Evolutionary conservation across 805 yeast species (phyloP), one percentile per base, ranked within the genome.

Genomic region (Candida taoyuanica): DNA sequence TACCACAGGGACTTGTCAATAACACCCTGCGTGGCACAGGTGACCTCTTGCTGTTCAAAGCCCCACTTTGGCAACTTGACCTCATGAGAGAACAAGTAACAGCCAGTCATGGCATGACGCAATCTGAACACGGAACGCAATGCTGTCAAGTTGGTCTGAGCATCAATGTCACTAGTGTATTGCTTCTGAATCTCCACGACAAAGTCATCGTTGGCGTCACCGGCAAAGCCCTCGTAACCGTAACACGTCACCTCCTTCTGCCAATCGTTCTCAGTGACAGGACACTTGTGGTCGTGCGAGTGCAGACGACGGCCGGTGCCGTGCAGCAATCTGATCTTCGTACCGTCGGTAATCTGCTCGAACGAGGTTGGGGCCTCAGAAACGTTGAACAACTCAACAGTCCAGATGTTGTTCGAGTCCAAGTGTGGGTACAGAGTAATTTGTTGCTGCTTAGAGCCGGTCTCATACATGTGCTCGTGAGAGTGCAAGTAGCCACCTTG

Each of bases 191-290:
- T 80, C 58, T 84, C 91, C 43, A 85, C 79, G 45, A 79, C 61
- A 62, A 84, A 85, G 58, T 84, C 89, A 63, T 85, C 95, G 60
- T 85, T 85, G 39, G 87, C 81, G 63, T 85, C 93, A 61, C 94
- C 95, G 18, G 56, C 77, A 51, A 83, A 85, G 4, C 85, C 87
- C 31, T 78, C 81, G 52, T 57, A 79, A 17, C 95, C 95, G 58
- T 85, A 85, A 62, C 80, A 70, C 4, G 87, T 73, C 15, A 72
- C 86, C 65, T 85, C 95, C 60, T 81, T 82, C 64, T 82, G 89
- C 93, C 93, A 85, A 53, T 85, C 95, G 30, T 55, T 62, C 55
- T 77, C 82, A 40, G 81, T 68, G 15, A 83, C 86, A 14, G 91
- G 85, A 18, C 89, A 79, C 60, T 84, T 80, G 52, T 81, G 81